phyloP scores from a whole-genome alignment of 805 yeast species.

The Ascoidea asiatica region DNA sequence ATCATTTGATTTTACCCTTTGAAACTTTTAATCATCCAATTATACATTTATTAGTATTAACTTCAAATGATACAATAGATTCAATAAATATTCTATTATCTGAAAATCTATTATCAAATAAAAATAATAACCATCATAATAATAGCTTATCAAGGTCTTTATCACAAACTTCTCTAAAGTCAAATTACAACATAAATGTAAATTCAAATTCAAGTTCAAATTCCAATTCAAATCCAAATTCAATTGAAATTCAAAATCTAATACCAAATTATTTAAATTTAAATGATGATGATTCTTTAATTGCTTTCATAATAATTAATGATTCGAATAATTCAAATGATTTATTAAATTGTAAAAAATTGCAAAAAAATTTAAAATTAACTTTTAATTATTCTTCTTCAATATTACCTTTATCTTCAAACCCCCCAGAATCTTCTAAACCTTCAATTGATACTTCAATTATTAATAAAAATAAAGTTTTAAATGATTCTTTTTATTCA shows the following conservation, averaged over 20 bases:
- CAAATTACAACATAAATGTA: neutral
- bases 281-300: conserved; percentile 10
- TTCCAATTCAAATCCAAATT: neutral
- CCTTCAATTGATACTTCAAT: too few relatives aligned
- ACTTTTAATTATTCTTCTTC: conserved; percentile 10
- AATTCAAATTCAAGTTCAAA: neutral
- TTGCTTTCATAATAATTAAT: conserved; percentile 7
- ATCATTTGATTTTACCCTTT: conserved; percentile 7
- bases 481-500: neutral
- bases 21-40: conserved; percentile 11
- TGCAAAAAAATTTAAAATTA: conserved; percentile 6
- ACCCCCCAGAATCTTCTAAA: too few relatives aligned
- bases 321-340: conserved; percentile 4
- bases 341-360: conserved; percentile 5
- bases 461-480: too few relatives aligned
- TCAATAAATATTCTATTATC: conserved; percentile 4
- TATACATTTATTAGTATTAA: conserved; percentile 6
- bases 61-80: conserved; percentile 3
- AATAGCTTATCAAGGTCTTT: neutral
- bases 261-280: conserved; percentile 7
- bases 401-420: conserved; percentile 1
- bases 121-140: conserved; percentile 5
- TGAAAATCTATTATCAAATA: conserved; percentile 5
- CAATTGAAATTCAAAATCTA: neutral
- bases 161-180: neutral